phyloP scores from a whole-genome alignment of 805 yeast genomes.

The Hanseniaspora vineae region DNA sequence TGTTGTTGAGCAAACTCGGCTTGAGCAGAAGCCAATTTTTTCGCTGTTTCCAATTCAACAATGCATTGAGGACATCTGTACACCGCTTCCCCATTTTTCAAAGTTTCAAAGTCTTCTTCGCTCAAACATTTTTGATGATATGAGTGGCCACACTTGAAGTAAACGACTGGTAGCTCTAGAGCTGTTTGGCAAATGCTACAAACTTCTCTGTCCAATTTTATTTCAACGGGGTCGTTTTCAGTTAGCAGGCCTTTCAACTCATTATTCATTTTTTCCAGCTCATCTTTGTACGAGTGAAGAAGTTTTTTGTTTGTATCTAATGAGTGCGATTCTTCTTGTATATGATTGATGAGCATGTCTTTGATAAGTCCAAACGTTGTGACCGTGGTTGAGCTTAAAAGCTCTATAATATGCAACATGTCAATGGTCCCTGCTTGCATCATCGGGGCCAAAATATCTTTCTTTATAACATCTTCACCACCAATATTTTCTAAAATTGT shows the following conservation, averaged over 20 bases:
- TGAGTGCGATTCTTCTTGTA: slow-evolving; percentile 47
- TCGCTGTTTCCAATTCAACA: slow-evolving; percentile 55
- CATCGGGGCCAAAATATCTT: slow-evolving; percentile 39
- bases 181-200: slow-evolving; percentile 56
- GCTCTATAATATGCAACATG: slow-evolving; percentile 65
- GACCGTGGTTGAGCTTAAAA: slow-evolving; percentile 46
- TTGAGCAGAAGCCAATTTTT: slow-evolving; percentile 45
- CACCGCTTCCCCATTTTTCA: slow-evolving; percentile 10
- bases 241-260: slow-evolving; percentile 38
- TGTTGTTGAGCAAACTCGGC: slow-evolving; percentile 43
- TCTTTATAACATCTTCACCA: slow-evolving; percentile 31
- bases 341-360: slow-evolving; percentile 48
- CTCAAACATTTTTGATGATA: slow-evolving; percentile 72
- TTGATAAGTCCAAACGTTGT: slow-evolving; percentile 64
- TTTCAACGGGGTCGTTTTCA: slow-evolving; percentile 28
- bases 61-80: slow-evolving; percentile 64
- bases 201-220: slow-evolving; percentile 37
- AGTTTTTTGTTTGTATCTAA: slow-evolving; percentile 57
- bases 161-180: slow-evolving; percentile 67
- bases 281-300: slow-evolving; percentile 52
- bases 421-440: slow-evolving; percentile 43
- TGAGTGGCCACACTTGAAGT: slow-evolving; percentile 77
- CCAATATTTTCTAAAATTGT: slow-evolving; percentile 40
- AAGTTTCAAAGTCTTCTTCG: slow-evolving; percentile 25
- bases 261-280: slow-evolving; percentile 41